These are phyloP conservation scores for Gillenia trifoliata DNA, from an alignment of 306 rosid genomes.

Conservation along the genomic window DNA sequence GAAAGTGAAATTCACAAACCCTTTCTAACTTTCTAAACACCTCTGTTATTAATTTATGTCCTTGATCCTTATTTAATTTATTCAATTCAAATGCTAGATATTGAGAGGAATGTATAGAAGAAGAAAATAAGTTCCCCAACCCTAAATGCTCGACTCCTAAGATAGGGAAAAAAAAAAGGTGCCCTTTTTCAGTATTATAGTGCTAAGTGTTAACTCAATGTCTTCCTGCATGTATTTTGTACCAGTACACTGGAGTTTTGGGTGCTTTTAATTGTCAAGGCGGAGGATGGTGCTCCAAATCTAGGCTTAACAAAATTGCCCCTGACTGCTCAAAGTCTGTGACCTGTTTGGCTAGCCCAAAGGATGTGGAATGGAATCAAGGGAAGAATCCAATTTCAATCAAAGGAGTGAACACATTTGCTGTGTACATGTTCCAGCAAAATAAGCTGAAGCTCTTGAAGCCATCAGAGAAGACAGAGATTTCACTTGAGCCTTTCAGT, in stretches of 20 bases:
- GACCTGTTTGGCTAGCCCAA: constrained; percentile 44
- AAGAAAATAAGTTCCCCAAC: too few species aligned
- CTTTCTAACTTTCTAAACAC: too few species aligned
- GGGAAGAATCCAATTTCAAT: constrained; percentile 40
- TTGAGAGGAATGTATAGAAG: too few species aligned
- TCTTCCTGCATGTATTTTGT: neutral
- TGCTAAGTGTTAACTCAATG: neutral
- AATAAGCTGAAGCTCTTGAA: constrained; percentile 47
- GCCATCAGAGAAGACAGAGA: constrained; percentile 31
- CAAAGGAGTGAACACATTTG: constrained; percentile 37
- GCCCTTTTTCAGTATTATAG: too few species aligned
- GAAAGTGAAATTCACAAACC: too few species aligned
- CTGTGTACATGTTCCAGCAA: constrained; percentile 44
- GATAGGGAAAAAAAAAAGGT: too few species aligned
- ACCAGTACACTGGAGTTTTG: constrained; percentile 53
- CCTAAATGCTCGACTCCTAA: too few species aligned
- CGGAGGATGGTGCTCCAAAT: constrained; percentile 71
- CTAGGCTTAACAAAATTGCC: constrained; percentile 46
- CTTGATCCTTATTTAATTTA: too few species aligned
- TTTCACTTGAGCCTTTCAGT: constrained; percentile 50
- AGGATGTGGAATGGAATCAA: constrained; percentile 57
- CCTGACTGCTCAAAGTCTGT: constrained; percentile 35
- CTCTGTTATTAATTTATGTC: too few species aligned
- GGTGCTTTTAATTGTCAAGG: constrained; percentile 84
- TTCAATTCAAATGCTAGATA: too few species aligned